phyloP scores from a whole-genome alignment of 2,329 filamentous ascomycete species.

The Ilyonectria sp. region DNA sequence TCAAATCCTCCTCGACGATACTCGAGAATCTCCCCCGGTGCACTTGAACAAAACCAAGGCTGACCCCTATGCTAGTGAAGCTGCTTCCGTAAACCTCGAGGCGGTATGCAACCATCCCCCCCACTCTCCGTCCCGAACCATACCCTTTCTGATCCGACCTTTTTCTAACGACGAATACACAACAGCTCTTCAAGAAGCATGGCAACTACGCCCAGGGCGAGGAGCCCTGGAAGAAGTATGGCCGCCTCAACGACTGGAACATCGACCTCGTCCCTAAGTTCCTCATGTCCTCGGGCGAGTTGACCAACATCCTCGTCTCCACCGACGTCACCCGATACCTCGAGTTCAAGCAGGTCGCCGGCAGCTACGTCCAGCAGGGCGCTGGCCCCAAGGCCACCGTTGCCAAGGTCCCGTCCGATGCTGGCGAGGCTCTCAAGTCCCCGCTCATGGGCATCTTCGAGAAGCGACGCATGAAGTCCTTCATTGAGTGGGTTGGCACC shows the following conservation, averaged over 20 bases:
- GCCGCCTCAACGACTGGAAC: conserved; percentile 98
- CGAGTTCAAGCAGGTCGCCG: conserved; percentile 94
- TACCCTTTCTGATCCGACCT: conserved; percentile 35
- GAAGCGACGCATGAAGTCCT: conserved; percentile 96
- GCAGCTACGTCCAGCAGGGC: conserved; percentile 96
- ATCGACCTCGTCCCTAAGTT: conserved; percentile 99
- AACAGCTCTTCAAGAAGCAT: conserved; percentile 95
- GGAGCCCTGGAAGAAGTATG: conserved; percentile 98
- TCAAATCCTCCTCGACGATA: conserved; percentile 2
- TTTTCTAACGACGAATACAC: conserved; percentile 35
- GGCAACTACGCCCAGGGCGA: conserved; percentile 84
- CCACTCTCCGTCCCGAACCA: conserved; percentile 30
- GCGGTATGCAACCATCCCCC: conserved; percentile 70
- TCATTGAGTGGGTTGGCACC: conserved; percentile 93
- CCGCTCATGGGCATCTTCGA: conserved; percentile 98
- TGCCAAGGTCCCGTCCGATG: conserved; percentile 96
- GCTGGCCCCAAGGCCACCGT: conserved; percentile 87
- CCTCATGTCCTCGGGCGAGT: conserved; percentile 97
- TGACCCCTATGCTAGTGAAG: conserved; percentile 73
- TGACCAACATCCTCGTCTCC: conserved; percentile 98
- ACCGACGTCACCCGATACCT: conserved; percentile 93
- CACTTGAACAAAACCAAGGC: conserved; percentile 11
- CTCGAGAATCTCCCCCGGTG: not conserved
- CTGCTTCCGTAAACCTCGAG: conserved; percentile 97
- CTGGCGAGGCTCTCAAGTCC: conserved; percentile 89